These are phyloP conservation scores for Themeda triandra DNA, from an alignment of 176 grass and related monocot genomes.

Conservation along the genomic window DNA sequence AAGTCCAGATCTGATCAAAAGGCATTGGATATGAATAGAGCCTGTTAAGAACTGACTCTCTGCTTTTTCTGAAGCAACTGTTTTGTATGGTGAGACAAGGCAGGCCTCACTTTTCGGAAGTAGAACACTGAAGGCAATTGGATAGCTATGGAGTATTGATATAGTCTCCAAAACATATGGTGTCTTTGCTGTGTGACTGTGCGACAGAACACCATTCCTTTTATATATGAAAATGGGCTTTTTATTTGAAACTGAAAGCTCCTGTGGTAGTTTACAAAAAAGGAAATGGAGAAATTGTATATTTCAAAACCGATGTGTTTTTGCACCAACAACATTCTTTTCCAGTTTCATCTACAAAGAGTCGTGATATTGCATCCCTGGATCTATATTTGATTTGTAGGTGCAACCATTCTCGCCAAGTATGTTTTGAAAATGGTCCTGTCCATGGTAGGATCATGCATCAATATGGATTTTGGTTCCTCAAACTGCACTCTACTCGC, in stretches of 20 bases:
- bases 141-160: too few relatives aligned
- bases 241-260: too few relatives aligned
- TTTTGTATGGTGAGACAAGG: not conserved
- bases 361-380: not conserved
- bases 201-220: too few relatives aligned
- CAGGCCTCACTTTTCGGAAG: not conserved
- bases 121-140: not conserved
- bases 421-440: not conserved
- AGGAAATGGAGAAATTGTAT: not conserved
- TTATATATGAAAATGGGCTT: too few relatives aligned
- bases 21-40: not conserved
- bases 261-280: too few relatives aligned
- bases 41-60: not conserved
- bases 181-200: too few relatives aligned
- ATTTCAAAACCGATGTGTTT: not conserved
- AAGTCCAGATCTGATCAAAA: not conserved
- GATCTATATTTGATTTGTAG: not conserved
- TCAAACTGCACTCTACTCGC: not conserved
- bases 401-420: not conserved
- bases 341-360: not conserved
- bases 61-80: not conserved
- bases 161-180: too few relatives aligned
- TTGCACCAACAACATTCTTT: not conserved
- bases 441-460: not conserved
- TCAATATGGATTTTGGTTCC: not conserved